A percentile compares a stretch with the other conserved stretches of the same genome.
These are phyloP conservation scores for Fusarium annulatum DNA, from an alignment of 2,329 filamentous ascomycete genomes.

Conservation along the genomic window DNA sequence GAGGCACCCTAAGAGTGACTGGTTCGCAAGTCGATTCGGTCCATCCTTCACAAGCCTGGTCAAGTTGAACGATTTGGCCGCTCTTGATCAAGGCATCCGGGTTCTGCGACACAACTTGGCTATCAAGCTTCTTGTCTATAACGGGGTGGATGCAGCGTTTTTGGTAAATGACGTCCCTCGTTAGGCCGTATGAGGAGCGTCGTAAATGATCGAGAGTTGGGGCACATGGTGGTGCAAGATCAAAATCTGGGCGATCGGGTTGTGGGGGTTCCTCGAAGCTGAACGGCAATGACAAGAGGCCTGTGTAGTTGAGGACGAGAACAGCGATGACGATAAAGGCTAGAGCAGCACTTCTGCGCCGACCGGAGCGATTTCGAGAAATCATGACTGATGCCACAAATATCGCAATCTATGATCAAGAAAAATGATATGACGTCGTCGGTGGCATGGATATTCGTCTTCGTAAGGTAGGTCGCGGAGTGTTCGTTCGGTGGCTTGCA, in stretches of 20 bases:
- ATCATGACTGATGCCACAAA: conserved; percentile 22
- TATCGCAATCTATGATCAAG: neutral
- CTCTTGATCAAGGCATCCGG: conserved; percentile 51
- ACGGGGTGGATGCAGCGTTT: conserved; percentile 57
- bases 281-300: conserved; percentile 37
- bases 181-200: conserved; percentile 49
- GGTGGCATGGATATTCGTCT: neutral
- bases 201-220: conserved; percentile 47
- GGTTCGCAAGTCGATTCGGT: conserved; percentile 51
- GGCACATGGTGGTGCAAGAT: conserved; percentile 39
- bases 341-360: conserved; percentile 26
- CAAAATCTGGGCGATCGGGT: conserved; percentile 37
- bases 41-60: conserved; percentile 42
- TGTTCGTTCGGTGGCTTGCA: neutral
- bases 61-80: conserved; percentile 47
- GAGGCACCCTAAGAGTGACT: conserved; percentile 59
- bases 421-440: conserved; percentile 19
- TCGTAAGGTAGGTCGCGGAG: neutral
- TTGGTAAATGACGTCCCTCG: conserved; percentile 56
- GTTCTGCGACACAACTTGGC: conserved; percentile 53
- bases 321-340: conserved; percentile 15
- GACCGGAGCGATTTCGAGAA: conserved; percentile 29
- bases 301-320: conserved; percentile 21
- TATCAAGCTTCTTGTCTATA: conserved; percentile 49
- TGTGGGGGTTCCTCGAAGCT: conserved; percentile 24